Percentiles rank a stretch among this genome's conserved stretches.
These are phyloP conservation scores for Colletotrichum liriopes DNA, from an alignment of 2,329 filamentous ascomycete genomes.

Conservation along the genomic window DNA sequence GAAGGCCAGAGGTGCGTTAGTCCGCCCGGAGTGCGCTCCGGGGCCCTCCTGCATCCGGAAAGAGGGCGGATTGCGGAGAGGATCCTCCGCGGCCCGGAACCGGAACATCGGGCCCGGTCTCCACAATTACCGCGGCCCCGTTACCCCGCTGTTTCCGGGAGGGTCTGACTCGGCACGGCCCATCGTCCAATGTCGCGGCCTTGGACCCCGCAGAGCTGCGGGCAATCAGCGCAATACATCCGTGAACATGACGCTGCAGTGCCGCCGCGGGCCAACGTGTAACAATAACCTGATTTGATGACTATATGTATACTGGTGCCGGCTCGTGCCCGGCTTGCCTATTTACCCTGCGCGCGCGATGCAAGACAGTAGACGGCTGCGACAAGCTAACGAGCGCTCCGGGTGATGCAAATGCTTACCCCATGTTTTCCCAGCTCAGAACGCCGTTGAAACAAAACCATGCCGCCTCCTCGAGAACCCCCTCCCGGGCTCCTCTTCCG, in stretches of 20 bases:
- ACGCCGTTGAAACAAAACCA: slow-evolving; percentile 39
- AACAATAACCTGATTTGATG: background rate
- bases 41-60: background rate
- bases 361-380: slow-evolving; percentile 26
- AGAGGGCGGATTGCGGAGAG: background rate
- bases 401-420: slow-evolving; percentile 40
- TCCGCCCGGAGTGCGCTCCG: slow-evolving; percentile 5
- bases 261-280: too few relatives aligned
- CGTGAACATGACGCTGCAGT: too few relatives aligned
- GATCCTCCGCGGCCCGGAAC: background rate
- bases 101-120: background rate
- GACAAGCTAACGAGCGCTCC: slow-evolving; percentile 39
- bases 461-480: slow-evolving; percentile 22
- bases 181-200: background rate
- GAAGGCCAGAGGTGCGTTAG: background rate
- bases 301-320: slow-evolving; percentile 24
- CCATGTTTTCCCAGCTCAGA: slow-evolving; percentile 39
- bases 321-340: slow-evolving; percentile 14
- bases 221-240: background rate
- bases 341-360: slow-evolving; percentile 23
- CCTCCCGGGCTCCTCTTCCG: slow-evolving; percentile 25
- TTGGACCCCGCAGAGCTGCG: background rate
- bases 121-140: background rate
- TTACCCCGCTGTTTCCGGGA: background rate
- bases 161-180: background rate